Conservation (phyloP, 768 basidiomycete genomes). For the Zangia roseola region DNA sequence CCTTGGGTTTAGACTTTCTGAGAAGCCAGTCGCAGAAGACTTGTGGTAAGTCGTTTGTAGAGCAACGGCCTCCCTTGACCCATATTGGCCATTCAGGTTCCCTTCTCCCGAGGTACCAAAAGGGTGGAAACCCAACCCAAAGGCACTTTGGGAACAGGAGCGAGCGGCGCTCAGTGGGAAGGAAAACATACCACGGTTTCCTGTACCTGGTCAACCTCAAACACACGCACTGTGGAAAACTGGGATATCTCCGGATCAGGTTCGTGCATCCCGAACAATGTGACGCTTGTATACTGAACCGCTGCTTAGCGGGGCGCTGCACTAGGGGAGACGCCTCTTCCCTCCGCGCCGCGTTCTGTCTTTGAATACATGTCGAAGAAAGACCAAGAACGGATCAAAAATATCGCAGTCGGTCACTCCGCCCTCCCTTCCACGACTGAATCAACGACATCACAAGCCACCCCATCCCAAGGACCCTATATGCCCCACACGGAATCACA, state of each 20-base stretch:
- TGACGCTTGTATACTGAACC: slow-evolving; percentile 4
- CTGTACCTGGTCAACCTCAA: slow-evolving; percentile 23
- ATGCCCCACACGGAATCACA: slow-evolving; percentile 71
- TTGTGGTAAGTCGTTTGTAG: slow-evolving; percentile 49
- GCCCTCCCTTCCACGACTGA: slow-evolving; percentile 29
- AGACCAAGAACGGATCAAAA: slow-evolving; percentile 81
- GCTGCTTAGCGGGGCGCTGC: slow-evolving; percentile 67
- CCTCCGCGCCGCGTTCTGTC: slow-evolving; percentile 72
- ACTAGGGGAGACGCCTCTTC: slow-evolving; percentile 78
- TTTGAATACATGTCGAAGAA: slow-evolving; percentile 95
- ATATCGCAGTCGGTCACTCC: slow-evolving; percentile 41
- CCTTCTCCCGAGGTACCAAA: slow-evolving; percentile 77
- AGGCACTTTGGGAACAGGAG: slow-evolving; percentile 63
- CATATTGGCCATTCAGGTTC: slow-evolving; percentile 54
- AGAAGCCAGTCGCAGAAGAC: slow-evolving; percentile 67
- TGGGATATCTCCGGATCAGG: slow-evolving; percentile 71
- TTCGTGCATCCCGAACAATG: slow-evolving; percentile 33
- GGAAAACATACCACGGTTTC: slow-evolving; percentile 39
- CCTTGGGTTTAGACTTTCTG: slow-evolving; percentile 71
- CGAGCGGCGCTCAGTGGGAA: slow-evolving; percentile 40
- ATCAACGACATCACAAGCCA: slow-evolving; percentile 22
- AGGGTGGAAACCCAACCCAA: slow-evolving; percentile 86
- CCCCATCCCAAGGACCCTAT: slow-evolving; percentile 32
- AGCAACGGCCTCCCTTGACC: slow-evolving; percentile 15
- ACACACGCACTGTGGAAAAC: slow-evolving; percentile 53